A percentile compares a stretch with the other conserved stretches of the same genome.
These are phyloP conservation scores for Boletus bicolor DNA, from an alignment of 768 basidiomycete genomes.

Conservation along the genomic window DNA sequence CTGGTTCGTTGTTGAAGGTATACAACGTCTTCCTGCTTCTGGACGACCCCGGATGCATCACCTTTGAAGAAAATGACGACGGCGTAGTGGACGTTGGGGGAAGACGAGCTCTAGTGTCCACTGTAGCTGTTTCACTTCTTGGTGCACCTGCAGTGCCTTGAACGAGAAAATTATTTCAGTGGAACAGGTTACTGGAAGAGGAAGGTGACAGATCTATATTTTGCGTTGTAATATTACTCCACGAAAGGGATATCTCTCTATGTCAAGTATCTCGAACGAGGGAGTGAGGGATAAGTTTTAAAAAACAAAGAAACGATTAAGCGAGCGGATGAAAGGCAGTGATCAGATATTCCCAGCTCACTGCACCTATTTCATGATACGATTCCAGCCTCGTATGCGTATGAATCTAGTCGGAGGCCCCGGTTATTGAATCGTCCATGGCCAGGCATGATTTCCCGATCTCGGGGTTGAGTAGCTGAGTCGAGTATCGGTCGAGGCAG, in stretches of 20 bases:
- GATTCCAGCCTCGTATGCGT: neutral
- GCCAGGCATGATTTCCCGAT: conserved; percentile 9
- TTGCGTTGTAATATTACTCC: neutral
- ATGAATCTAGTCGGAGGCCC: neutral
- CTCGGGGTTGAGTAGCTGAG: neutral
- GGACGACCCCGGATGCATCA: no score
- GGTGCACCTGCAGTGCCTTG: no score
- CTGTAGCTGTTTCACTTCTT: no score
- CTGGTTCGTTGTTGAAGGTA: no score
- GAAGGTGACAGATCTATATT: neutral
- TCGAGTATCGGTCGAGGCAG: neutral
- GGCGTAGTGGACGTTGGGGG: no score
- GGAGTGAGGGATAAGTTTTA: neutral
- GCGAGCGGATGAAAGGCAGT: neutral
- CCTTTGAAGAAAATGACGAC: no score
- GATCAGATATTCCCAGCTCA: neutral
- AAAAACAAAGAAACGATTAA: neutral
- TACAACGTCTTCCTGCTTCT: no score
- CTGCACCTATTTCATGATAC: conserved; percentile 1
- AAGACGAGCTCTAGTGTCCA: no score
- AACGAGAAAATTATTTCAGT: no score
- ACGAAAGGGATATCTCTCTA: neutral
- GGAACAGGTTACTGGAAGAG: neutral
- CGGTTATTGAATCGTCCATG: conserved; percentile 2
- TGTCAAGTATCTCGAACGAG: neutral